Evolutionary conservation across 2,329 filamentous ascomycete genomes (phyloP).

Genomic region (Ophiostoma sp.): DNA sequence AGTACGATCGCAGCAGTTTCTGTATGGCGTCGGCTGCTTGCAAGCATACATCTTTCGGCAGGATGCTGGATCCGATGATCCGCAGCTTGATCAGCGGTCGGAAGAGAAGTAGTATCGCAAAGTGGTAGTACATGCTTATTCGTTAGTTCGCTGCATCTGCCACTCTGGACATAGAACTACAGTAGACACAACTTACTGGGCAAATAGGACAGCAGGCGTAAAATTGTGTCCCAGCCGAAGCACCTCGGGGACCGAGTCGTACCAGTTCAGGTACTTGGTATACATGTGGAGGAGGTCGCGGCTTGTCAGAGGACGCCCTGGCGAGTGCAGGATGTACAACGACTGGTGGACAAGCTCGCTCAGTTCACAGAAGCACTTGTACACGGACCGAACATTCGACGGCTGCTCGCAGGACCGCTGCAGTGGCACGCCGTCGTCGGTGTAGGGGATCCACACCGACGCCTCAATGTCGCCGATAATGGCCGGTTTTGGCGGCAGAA

Average conservation of each 20-base stretch:
- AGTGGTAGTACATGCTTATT: constrained; percentile 63
- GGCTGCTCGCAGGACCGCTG: constrained; percentile 56
- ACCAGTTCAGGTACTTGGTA: constrained; percentile 66
- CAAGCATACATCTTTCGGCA: constrained; percentile 60
- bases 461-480: constrained; percentile 58
- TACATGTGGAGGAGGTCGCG: constrained; percentile 60
- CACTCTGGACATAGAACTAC: no score
- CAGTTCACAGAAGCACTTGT: constrained; percentile 64
- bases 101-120: constrained; percentile 67
- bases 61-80: constrained; percentile 58
- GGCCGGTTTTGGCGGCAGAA: constrained; percentile 54
- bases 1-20: constrained; percentile 51
- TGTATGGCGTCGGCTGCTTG: constrained; percentile 58
- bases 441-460: constrained; percentile 56
- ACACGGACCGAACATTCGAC: constrained; percentile 63
- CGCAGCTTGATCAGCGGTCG: constrained; percentile 62
- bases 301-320: constrained; percentile 59
- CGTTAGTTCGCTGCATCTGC: neutral
- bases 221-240: constrained; percentile 63
- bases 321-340: constrained; percentile 66
- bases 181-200: constrained; percentile 55
- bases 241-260: constrained; percentile 59
- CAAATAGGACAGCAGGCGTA: constrained; percentile 65
- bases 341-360: constrained; percentile 70
- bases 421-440: constrained; percentile 52